Evolutionary conservation across 768 basidiomycete genomes (phyloP), one percentile per base, ranked within the genome.

Genomic region (Agaricus sinodeliciosus): DNA sequence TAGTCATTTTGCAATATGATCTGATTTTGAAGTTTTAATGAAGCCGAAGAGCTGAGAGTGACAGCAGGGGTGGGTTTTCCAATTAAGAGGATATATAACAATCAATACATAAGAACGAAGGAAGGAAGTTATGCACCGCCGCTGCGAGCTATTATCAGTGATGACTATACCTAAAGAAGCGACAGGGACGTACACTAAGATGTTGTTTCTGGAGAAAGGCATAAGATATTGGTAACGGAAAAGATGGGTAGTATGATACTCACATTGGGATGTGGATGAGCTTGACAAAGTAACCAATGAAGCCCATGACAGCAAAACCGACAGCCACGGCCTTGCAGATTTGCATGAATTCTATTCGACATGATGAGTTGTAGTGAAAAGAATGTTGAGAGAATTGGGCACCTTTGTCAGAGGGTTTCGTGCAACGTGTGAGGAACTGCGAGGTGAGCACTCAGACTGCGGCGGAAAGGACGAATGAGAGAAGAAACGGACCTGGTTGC

Each of bases 241-340:
- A 43, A 13, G 28, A 40, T 27, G 47, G 36, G 49, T 8, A 13
- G 15, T 16, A 22, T 26, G 36, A 49, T 15, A 82, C 94, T 74
- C 60, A 95, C 94, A 96, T 95, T 62, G 94, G 94, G 70, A 95
- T 96, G 71, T 97, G 94, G 62, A 98, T 94, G 59, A 97, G 84
- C 71, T 97, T 97, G 60, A 96, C 94, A 65, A 98, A 87, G 76
- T 95, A 99, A 13, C 96, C 96, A 67, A 99, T 94, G 79, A 97
- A 95, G 13, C 96, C 96, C 94, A 98, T 98, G 59, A 99, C 90
- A 47, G 87, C 92, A 64, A 99, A 99, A 12, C 96, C 96, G 56
- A 98, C 85, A 2, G 94, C 94, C 50, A 99, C 93, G 31, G 96
- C 96, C 67, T 85, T 87, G 74, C 87, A 98, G 59, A 99, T 94